These are phyloP conservation scores for Myotisia sp. DNA, from an alignment of 2,329 filamentous ascomycete species.

Conservation along the genomic window DNA sequence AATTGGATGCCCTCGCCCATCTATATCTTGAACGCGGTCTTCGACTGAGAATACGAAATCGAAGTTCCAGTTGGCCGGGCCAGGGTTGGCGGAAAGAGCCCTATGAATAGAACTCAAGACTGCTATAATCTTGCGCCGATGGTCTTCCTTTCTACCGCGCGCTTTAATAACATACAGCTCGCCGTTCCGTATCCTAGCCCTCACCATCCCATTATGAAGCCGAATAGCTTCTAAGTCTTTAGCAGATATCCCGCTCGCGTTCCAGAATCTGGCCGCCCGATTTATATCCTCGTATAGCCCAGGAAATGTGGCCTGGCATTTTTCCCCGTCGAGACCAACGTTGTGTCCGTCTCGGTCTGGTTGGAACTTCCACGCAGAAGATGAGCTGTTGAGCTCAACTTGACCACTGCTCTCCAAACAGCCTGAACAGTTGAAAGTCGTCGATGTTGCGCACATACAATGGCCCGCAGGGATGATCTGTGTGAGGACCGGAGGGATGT, in stretches of 20 bases:
- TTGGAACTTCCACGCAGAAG: slow-evolving; percentile 20
- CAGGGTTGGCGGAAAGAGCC: slow-evolving; percentile 29
- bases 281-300: slow-evolving; percentile 25
- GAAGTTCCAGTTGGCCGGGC: slow-evolving; percentile 16
- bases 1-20: slow-evolving; percentile 22
- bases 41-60: slow-evolving; percentile 35
- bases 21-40: slow-evolving; percentile 32
- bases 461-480: slow-evolving; percentile 28
- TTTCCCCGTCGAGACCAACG: slow-evolving; percentile 16
- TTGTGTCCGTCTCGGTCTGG: slow-evolving; percentile 22
- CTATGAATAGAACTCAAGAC: slow-evolving; percentile 36
- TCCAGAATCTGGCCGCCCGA: slow-evolving; percentile 22
- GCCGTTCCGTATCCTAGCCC: slow-evolving; percentile 21
- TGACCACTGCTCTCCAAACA: slow-evolving; percentile 18
- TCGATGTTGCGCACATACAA: slow-evolving; percentile 26
- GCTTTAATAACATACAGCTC: slow-evolving; percentile 22
- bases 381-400: no score
- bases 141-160: slow-evolving; percentile 22
- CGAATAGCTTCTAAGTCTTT: slow-evolving; percentile 19
- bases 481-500: slow-evolving; percentile 24
- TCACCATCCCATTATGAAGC: slow-evolving; percentile 22
- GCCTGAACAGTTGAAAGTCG: slow-evolving; percentile 25
- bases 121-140: slow-evolving; percentile 26
- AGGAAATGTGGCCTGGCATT: slow-evolving; percentile 24
- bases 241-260: slow-evolving; percentile 16